phyloP scores from a whole-genome alignment of 306 rosid species.

The Vigna hirtella region DNA sequence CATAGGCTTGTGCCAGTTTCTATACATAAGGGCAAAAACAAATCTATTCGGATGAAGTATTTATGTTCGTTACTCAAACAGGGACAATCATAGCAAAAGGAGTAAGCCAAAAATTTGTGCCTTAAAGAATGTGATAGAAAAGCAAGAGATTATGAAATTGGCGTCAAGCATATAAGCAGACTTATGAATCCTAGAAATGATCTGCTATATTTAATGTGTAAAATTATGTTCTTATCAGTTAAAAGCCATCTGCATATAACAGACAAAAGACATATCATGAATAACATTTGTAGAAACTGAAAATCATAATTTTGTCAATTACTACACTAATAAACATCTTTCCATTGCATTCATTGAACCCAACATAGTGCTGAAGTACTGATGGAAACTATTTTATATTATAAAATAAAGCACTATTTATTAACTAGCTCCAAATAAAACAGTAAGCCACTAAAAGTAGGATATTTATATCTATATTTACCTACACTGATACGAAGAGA shows the following conservation, averaged over 20 bases:
- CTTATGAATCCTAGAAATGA: neutral
- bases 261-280: neutral
- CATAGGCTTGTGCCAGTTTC: neutral
- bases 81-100: neutral
- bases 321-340: neutral
- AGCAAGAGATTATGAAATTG: neutral
- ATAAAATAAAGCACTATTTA: neutral
- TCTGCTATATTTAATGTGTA: neutral
- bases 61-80: neutral
- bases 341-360: neutral
- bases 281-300: neutral
- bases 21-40: neutral
- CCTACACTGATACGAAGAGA: neutral
- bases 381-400: neutral
- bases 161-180: constrained; percentile 1
- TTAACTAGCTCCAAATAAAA: neutral
- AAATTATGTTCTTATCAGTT: neutral
- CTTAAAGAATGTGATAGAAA: neutral
- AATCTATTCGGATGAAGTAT: neutral
- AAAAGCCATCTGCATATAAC: neutral
- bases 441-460: neutral
- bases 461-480: neutral
- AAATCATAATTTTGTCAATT: constrained; percentile 1
- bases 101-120: neutral
- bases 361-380: neutral